phyloP scores from a whole-genome alignment of 2,329 filamentous ascomycete genomes.

The Arthroderma uncinatum region DNA sequence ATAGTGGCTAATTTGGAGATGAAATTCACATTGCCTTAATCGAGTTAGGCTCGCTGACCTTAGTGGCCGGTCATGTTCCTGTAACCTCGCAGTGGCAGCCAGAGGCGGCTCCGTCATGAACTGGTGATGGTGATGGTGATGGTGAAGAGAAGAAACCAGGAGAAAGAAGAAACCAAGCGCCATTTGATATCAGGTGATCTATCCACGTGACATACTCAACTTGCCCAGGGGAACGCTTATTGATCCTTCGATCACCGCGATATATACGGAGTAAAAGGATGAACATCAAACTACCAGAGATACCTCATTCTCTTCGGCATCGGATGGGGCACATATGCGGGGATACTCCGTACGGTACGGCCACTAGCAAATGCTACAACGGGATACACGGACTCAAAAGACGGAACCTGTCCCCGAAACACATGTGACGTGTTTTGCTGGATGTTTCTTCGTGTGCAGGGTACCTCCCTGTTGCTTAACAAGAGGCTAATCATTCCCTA shows the following conservation, averaged over 20 bases:
- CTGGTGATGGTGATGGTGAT: neutral
- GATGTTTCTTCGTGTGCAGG: neutral
- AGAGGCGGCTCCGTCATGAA: neutral
- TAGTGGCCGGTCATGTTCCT: neutral
- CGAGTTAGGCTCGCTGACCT: neutral
- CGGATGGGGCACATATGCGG: neutral
- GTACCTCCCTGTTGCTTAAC: neutral
- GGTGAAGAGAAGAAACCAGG: neutral
- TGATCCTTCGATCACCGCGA: too few relatives aligned
- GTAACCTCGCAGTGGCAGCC: neutral
- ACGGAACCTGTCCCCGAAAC: too few relatives aligned
- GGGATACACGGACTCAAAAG: neutral
- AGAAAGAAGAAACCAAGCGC: neutral
- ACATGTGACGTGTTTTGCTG: neutral
- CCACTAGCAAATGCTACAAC: neutral
- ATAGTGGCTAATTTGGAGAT: neutral
- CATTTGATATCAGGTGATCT: constrained; percentile 1
- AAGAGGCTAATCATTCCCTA: neutral
- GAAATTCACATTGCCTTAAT: neutral
- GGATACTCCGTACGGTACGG: neutral
- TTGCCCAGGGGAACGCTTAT: too few relatives aligned
- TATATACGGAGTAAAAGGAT: too few relatives aligned
- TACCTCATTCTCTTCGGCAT: neutral
- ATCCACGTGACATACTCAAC: neutral
- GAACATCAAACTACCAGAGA: too few relatives aligned